These are phyloP conservation scores for Alternaria sp. DNA, from an alignment of 2,329 filamentous ascomycete genomes.

Conservation along the genomic window DNA sequence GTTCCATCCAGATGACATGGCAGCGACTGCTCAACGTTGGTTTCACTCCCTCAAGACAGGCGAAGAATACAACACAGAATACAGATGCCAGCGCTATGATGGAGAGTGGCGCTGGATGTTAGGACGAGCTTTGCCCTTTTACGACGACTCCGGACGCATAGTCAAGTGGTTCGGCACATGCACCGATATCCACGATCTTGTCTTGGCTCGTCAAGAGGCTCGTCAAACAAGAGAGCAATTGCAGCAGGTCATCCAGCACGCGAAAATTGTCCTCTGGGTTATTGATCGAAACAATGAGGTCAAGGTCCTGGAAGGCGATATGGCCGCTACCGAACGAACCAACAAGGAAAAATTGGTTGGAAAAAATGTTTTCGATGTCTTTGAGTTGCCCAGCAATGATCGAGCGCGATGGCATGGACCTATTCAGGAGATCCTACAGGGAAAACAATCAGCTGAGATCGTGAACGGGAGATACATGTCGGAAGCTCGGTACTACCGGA, in stretches of 20 bases:
- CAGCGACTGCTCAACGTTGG: conserved; percentile 65
- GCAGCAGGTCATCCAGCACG: conserved; percentile 74
- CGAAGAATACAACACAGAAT: conserved; percentile 70
- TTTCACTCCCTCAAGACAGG: conserved; percentile 69
- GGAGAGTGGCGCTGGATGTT: conserved; percentile 83
- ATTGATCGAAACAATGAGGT: conserved; percentile 68
- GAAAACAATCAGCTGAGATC: conserved; percentile 65
- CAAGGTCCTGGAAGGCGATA: conserved; percentile 73
- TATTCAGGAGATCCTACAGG: conserved; percentile 70
- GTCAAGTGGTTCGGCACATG: conserved; percentile 83
- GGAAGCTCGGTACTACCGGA: conserved; percentile 71
- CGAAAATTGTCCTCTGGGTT: conserved; percentile 77
- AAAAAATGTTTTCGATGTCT: conserved; percentile 69
- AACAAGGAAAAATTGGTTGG: conserved; percentile 55
- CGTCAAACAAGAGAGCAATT: conserved; percentile 73
- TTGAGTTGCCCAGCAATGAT: conserved; percentile 48
- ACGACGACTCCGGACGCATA: conserved; percentile 70
- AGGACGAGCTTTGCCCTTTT: conserved; percentile 72
- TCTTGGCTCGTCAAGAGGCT: conserved; percentile 70
- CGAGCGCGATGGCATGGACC: conserved; percentile 59
- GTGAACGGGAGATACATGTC: conserved; percentile 65
- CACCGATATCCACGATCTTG: conserved; percentile 78
- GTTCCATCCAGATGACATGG: conserved; percentile 74
- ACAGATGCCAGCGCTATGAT: conserved; percentile 69
- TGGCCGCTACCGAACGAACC: conserved; percentile 54